Evolutionary conservation across 1,139 yeast genomes (phyloP), one percentile per base, ranked within the genome.

Genomic region (Hanseniaspora gamundiae): DNA sequence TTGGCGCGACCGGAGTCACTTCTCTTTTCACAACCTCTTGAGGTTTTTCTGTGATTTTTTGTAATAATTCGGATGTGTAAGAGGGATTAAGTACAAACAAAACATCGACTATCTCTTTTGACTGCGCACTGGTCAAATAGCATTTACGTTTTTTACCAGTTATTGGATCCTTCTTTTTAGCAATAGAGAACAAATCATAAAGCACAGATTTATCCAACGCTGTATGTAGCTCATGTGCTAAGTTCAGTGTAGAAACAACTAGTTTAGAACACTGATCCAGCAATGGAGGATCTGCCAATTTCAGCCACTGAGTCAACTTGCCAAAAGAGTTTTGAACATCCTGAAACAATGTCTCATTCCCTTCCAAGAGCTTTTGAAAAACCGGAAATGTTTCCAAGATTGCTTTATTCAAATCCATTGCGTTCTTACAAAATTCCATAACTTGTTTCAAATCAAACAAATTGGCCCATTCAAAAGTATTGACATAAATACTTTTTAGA

Each of bases 391-490:
- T 76, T 47, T 74, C 80, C 17, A 88, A 61, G 36, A 88, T 64
- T 2, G 70, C 64, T 50, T 80, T 80, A 51, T 95, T 80, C 42
- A 84, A 69, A 52, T 88, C 96, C 44, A 87, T 68, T 0, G 86
- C 80, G 59, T 87, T 95, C 58, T 94, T 75, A 16, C 95, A 84
- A 52, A 86, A 87, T 49, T 84, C 93, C 42, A 81, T 71, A 57
- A 85, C 67, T 42, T 73, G 73, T 0, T 70, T 70, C 30, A 76
- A 68, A 40, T 73, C 75, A 54, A 78, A 80, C 35, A 67, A 64
- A 4, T 69, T 60, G 0, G 94, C 86, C 97, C 97, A 88, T 7
- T 61, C 59, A 20, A 83, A 67, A 1, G 94, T 84, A 45, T 75
- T 71, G 38, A 69, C 67, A 52, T 82, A 87, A 3, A 85, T 73